Evolutionary conservation across 1,284 basidiomycete species (phyloP).

Genomic region (Anthracocystis panici-leucophaei): DNA sequence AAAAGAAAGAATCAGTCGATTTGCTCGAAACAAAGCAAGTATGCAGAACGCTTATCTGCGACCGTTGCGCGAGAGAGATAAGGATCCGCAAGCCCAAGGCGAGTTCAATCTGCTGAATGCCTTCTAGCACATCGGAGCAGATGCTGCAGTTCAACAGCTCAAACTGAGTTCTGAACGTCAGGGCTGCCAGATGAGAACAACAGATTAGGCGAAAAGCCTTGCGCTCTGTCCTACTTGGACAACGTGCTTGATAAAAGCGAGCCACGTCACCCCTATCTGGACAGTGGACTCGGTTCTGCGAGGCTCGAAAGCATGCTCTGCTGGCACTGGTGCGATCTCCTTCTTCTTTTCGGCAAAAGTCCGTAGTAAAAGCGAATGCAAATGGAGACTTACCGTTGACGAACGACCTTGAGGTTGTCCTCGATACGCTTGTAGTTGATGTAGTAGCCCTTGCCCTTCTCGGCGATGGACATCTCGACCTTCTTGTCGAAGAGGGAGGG

Average conservation of each 20-base stretch:
- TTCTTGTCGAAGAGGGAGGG: constrained; percentile 65
- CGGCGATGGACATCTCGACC: constrained; percentile 68
- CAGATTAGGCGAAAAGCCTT: background rate
- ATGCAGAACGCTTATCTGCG: constrained; percentile 27
- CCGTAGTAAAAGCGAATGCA: background rate
- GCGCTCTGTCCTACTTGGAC: background rate
- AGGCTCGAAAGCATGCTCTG: background rate
- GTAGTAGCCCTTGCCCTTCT: constrained; percentile 68
- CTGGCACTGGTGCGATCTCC: background rate
- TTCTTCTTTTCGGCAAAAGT: background rate
- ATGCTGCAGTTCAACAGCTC: background rate
- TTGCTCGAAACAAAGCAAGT: background rate
- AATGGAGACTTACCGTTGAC: constrained; percentile 53
- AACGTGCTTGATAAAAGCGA: background rate
- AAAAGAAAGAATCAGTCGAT: constrained; percentile 14
- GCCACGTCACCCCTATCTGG: background rate
- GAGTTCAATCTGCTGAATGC: background rate
- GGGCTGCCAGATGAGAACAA: background rate
- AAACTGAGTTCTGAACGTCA: background rate
- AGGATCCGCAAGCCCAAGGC: background rate
- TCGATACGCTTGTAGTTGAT: constrained; percentile 69
- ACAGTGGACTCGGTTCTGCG: background rate
- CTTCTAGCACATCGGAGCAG: background rate
- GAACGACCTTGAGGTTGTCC: constrained; percentile 69
- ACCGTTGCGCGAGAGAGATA: background rate